These are phyloP conservation scores for Claviceps fusiformis DNA, from an alignment of 2,329 filamentous ascomycete genomes.

Conservation along the genomic window DNA sequence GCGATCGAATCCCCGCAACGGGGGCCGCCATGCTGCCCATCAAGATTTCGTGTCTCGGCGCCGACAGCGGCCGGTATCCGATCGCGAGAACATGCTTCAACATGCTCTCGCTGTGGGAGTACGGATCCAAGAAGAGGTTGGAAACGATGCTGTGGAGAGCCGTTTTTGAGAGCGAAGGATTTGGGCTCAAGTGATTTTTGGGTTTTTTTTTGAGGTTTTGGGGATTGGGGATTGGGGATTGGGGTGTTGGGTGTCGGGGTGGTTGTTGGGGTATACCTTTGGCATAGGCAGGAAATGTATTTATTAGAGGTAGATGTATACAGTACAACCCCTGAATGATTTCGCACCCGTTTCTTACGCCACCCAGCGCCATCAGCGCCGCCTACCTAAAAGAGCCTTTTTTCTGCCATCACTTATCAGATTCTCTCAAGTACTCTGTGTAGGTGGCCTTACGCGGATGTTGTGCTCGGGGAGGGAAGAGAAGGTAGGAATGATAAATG, in stretches of 20 bases:
- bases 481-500: no score
- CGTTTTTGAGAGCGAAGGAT: conserved; percentile 82
- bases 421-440: no score
- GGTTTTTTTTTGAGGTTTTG: background rate
- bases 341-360: no score
- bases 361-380: no score
- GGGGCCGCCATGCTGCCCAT: conserved; percentile 70
- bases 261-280: background rate
- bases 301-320: no score
- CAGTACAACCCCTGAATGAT: no score
- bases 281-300: background rate
- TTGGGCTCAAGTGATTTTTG: conserved; percentile 62
- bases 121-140: conserved; percentile 50
- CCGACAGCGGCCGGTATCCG: conserved; percentile 62
- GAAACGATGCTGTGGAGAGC: conserved; percentile 69
- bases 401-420: no score
- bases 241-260: background rate
- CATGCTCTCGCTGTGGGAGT: conserved; percentile 62
- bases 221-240: background rate
- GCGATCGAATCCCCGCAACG: conserved; percentile 79
- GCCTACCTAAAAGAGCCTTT: no score
- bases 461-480: no score
- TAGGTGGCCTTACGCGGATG: no score
- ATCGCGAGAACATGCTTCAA: conserved; percentile 90
- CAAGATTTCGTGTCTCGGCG: conserved; percentile 60